Base-by-base conservation (phyloP, 2,329 filamentous ascomycete genomes). In the Raffaelea ambrosiae region DNA sequence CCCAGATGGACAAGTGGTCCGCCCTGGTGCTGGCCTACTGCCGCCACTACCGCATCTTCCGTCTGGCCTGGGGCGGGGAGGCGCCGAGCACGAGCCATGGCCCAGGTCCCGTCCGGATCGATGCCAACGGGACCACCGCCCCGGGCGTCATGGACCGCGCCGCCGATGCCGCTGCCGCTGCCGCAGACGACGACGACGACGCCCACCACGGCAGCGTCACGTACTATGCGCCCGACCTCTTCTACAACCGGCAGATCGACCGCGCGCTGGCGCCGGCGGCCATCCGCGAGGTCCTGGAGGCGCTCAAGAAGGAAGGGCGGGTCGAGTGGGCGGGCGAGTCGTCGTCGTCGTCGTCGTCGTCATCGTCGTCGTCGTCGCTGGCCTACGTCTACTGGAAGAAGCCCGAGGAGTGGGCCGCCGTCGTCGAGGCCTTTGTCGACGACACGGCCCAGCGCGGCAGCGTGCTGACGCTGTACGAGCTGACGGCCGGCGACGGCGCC, bases 391-490 rank as follows among this genome's bases (percentile, higher is more conserved):
- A 83, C 69, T 97, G 91, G 91, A 77, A 79, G 53, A 85, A 80
- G 58, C 84, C 86, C 0, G 88, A 94, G 61, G 91, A 97, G 69
- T 98, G 93, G 91, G 93, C 89, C 2, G 78, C 74, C 31, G 62
- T 83, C 51, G 69, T 97, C 39, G 84, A 85, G 63, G 77, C 72
- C 40, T 97, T 88, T 82, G 84, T 89, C 41, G 90, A 97, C 26
- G 80, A 81, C 52, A 95, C 89, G 51, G 93, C 81, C 4, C 90
- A 96, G 72, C 91, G 86, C 71, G 88, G 88, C 21, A 81, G 77
- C 13, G 91, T 98, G 48, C 66, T 98, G 61, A 98, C 93, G 48
- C 72, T 98, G 21, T 97, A 96, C 65, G 93, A 98, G 69, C 69
- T 98, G 58, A 76, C 81, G 2, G 82, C 96, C 64, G 88, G 91